These are phyloP conservation scores for Didymella lethalis DNA, from an alignment of 2,329 filamentous ascomycete genomes.

Conservation along the genomic window DNA sequence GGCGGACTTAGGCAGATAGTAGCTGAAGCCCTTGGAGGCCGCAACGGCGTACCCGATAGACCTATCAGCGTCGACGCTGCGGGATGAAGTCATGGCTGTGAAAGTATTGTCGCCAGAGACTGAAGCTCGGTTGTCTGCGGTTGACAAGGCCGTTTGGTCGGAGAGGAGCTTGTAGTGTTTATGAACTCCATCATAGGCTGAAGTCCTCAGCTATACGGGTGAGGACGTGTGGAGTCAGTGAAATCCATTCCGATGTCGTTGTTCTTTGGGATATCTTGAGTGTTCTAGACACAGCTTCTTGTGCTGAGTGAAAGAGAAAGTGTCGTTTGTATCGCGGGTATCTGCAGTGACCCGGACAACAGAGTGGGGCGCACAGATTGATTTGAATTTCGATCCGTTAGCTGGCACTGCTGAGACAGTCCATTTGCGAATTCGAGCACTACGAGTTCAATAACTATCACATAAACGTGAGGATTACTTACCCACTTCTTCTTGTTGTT, in stretches of 20 bases:
- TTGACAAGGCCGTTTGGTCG: not conserved
- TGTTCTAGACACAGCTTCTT: not conserved
- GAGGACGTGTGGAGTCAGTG: not conserved
- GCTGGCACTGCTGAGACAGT: not conserved
- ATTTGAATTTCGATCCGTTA: not conserved
- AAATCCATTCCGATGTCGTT: not conserved
- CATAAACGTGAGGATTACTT: not conserved
- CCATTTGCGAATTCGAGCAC: not conserved
- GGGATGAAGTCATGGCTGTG: not conserved
- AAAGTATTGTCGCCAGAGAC: not conserved
- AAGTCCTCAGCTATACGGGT: not conserved
- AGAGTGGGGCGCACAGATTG: not conserved
- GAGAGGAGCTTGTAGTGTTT: not conserved
- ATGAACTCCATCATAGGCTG: not conserved
- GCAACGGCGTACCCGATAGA: constrained; percentile 9
- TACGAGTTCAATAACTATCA: not conserved
- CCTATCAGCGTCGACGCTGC: not conserved
- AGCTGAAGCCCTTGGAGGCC: constrained; percentile 19
- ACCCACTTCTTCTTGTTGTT: not conserved
- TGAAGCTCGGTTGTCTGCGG: not conserved
- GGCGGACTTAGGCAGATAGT: constrained; percentile 9
- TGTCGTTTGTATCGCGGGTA: not conserved
- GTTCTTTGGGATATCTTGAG: not conserved
- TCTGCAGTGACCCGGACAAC: not conserved
- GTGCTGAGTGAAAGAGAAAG: not conserved